phyloP scores from a whole-genome alignment of 169 alveolate genomes.

The Plasmodium billcollinsi region DNA sequence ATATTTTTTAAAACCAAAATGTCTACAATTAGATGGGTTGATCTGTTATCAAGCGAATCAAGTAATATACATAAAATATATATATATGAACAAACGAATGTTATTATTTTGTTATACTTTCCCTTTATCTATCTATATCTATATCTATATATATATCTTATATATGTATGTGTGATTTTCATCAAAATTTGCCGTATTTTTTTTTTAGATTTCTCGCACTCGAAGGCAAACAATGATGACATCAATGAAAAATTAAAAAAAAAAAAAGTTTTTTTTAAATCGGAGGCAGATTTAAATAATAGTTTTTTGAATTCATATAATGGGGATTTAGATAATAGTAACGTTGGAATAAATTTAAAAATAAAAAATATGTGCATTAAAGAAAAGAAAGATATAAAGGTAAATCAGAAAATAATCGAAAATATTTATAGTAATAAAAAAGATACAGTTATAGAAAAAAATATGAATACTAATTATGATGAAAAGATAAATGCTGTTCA shows the following conservation, averaged over 20 bases:
- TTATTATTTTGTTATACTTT: no score
- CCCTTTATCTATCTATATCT: no score
- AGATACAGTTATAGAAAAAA: neutral
- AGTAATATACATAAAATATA: slow-evolving; percentile 53
- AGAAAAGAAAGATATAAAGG: slow-evolving; percentile 12
- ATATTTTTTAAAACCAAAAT: slow-evolving; percentile 12
- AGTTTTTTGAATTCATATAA: slow-evolving; percentile 59
- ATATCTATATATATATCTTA: neutral
- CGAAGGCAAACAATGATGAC: slow-evolving; percentile 38
- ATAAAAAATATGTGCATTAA: slow-evolving; percentile 42
- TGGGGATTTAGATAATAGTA: slow-evolving; percentile 54
- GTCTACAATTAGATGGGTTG: slow-evolving; percentile 87
- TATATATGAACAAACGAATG: no score
- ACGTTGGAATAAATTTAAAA: slow-evolving; percentile 57
- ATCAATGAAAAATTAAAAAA: slow-evolving; percentile 41
- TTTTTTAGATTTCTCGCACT: slow-evolving; percentile 34
- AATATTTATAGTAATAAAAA: neutral
- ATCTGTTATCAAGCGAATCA: slow-evolving; percentile 86
- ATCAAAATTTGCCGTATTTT: neutral
- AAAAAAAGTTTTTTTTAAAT: slow-evolving; percentile 13
- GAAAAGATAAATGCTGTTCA: no score
- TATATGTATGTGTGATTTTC: neutral
- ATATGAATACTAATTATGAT: no score
- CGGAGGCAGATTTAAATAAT: slow-evolving; percentile 28
- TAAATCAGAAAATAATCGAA: neutral